A percentile compares a stretch with the other conserved stretches of the same genome.
These are phyloP conservation scores for Phanerochaete carnosa DNA, from an alignment of 768 basidiomycete species.

Conservation along the genomic window DNA sequence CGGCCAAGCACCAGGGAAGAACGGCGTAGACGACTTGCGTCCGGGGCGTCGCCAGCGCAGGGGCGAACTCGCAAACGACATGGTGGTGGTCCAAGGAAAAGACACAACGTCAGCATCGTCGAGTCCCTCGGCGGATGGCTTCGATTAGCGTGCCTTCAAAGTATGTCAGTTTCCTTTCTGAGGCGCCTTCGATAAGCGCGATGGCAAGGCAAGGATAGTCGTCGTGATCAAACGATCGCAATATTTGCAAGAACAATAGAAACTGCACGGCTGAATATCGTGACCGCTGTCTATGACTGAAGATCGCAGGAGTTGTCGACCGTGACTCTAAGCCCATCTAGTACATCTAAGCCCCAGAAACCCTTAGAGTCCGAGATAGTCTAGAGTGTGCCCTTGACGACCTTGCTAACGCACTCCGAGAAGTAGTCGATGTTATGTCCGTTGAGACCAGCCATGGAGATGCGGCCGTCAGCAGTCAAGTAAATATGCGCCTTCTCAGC, in stretches of 20 bases:
- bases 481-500: slow-evolving; percentile 90
- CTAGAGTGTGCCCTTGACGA: slow-evolving; percentile 72
- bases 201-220: slow-evolving; percentile 4
- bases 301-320: background rate
- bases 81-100: slow-evolving; percentile 6
- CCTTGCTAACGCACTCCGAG: slow-evolving; percentile 80
- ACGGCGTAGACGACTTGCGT: slow-evolving; percentile 27
- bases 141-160: background rate
- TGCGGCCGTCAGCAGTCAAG: slow-evolving; percentile 91
- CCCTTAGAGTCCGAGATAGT: background rate
- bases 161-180: slow-evolving; percentile 14
- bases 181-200: slow-evolving; percentile 3
- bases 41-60: slow-evolving; percentile 8
- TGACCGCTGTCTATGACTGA: background rate
- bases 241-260: background rate
- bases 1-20: slow-evolving; percentile 49
- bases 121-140: background rate
- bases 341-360: background rate
- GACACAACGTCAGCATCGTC: background rate
- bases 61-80: slow-evolving; percentile 1
- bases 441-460: slow-evolving; percentile 93
- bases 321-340: slow-evolving; percentile 3
- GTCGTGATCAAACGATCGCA: slow-evolving; percentile 1
- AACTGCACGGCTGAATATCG: background rate
- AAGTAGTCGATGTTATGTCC: slow-evolving; percentile 83